phyloP scores from a whole-genome alignment of 305 asterid species.

The Fraxinus greggii region DNA sequence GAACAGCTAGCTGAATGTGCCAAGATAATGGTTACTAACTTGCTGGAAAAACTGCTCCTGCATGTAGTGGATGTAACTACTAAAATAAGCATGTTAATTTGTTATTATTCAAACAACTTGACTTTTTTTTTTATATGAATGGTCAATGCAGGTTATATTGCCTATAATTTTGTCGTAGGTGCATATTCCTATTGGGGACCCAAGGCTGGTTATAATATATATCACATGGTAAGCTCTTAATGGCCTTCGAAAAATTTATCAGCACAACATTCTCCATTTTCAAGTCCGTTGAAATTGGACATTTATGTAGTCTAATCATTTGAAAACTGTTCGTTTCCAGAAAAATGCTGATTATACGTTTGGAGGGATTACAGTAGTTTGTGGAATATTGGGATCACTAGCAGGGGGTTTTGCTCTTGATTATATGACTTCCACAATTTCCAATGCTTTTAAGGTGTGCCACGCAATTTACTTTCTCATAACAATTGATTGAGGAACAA shows the following conservation, averaged over 20 bases:
- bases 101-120: not conserved
- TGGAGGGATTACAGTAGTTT: slow-evolving; percentile 79
- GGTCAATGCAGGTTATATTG: slow-evolving; percentile 70
- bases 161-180: slow-evolving; percentile 92
- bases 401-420: slow-evolving; percentile 82
- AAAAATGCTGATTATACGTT: slow-evolving; percentile 78
- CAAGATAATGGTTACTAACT: slow-evolving; percentile 15
- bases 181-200: slow-evolving; percentile 99
- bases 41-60: not conserved
- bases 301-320: not conserved
- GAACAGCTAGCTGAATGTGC: not conserved
- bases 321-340: slow-evolving; percentile 34
- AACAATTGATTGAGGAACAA: not conserved
- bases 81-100: not conserved
- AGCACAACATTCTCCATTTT: not conserved
- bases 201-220: slow-evolving; percentile 93
- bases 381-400: slow-evolving; percentile 79
- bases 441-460: slow-evolving; percentile 85
- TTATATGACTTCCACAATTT: slow-evolving; percentile 58
- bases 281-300: not conserved
- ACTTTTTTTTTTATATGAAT: slow-evolving; percentile 18
- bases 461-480: slow-evolving; percentile 3
- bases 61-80: not conserved
- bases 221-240: slow-evolving; percentile 71
- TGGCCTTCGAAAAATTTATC: not conserved